Evolutionary conservation across 495 filamentous ascomycete species (phyloP).

Genomic region (Oleoguttula mirabilis): DNA sequence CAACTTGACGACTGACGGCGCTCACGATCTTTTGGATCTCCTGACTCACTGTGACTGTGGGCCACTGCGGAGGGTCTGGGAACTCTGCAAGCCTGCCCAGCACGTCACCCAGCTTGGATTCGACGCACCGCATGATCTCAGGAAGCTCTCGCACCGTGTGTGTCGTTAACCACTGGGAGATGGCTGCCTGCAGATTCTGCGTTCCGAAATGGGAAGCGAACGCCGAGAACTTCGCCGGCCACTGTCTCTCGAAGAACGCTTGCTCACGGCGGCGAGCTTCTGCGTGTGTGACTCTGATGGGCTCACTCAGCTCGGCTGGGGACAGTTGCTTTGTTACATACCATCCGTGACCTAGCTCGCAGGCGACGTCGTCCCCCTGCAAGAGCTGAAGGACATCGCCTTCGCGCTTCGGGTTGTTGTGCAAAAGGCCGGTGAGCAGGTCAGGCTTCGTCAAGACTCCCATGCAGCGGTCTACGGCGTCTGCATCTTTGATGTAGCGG

Average conservation of each 20-base stretch:
- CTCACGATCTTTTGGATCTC: constrained; percentile 14
- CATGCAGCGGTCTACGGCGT: constrained; percentile 51
- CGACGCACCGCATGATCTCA: constrained; percentile 24
- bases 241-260: constrained; percentile 33
- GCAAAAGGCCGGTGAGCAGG: constrained; percentile 38
- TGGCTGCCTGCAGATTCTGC: constrained; percentile 24
- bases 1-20: constrained; percentile 13
- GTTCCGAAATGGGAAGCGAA: constrained; percentile 31
- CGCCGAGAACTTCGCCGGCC: constrained; percentile 25
- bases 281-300: constrained; percentile 26
- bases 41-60: constrained; percentile 7
- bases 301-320: constrained; percentile 28
- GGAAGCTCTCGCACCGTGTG: constrained; percentile 27
- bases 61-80: constrained; percentile 25
- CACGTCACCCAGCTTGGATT: constrained; percentile 22
- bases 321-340: constrained; percentile 38
- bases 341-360: constrained; percentile 32
- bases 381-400: constrained; percentile 42
- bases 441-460: constrained; percentile 79
- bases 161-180: constrained; percentile 31
- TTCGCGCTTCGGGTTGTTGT: no score
- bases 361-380: constrained; percentile 44
- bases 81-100: constrained; percentile 22
- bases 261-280: constrained; percentile 31
- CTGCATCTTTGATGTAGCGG: constrained; percentile 43